Evolutionary conservation across 495 filamentous ascomycete species (phyloP), one percentile per base, ranked within the genome.

Genomic region (Eremomyces bilateralis): DNA sequence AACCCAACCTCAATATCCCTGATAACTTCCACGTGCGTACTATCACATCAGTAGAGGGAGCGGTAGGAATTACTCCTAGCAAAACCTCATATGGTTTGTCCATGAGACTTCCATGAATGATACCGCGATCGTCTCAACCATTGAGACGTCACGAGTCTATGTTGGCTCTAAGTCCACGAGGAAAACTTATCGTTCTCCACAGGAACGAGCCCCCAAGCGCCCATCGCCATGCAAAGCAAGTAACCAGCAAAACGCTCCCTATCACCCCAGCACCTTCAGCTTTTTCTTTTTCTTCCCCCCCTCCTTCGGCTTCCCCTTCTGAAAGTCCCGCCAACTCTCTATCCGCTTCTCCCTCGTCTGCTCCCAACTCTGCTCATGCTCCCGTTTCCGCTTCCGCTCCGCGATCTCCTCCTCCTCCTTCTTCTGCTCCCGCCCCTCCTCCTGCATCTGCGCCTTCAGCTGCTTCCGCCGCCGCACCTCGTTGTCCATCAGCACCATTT

Each of bases 361-460:
- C 61, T 97, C 88, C 90, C 90, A 99, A 25, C 77, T 76, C 54
- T 78, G 65, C 48, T 94, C 82, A 53, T 82, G 72, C 50, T 95
- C 82, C 34, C 90, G 63, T 66, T 93, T 94, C 40, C 83, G 62
- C 62, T 94, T 94, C 43, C 88, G 66, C 48, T 64, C 69, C 49
- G 82, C 80, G 12, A 77, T 31, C 58, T 95, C 90, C 54, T 85
- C 80, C 10, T 95, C 88, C 46, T 67, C 71, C 51, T 76, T 78
- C 49, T 73, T 68, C 63, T 90, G 71, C 64, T 90, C 76, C 36
- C 90, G 64, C 22, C 88, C 88, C 53, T 99, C 88, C 59, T 99
- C 88, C 52, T 88, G 80, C 75, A 95, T 70, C 60, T 83, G 78
- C 40, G 79, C 90, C 62, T 93, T 90, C 48, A 80, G 38, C 65